A percentile compares a stretch with the other conserved stretches of the same genome.
These are phyloP conservation scores for Umbelopsis vinacea DNA, from an alignment of 192 early-diverging fungal species.

Conservation along the genomic window DNA sequence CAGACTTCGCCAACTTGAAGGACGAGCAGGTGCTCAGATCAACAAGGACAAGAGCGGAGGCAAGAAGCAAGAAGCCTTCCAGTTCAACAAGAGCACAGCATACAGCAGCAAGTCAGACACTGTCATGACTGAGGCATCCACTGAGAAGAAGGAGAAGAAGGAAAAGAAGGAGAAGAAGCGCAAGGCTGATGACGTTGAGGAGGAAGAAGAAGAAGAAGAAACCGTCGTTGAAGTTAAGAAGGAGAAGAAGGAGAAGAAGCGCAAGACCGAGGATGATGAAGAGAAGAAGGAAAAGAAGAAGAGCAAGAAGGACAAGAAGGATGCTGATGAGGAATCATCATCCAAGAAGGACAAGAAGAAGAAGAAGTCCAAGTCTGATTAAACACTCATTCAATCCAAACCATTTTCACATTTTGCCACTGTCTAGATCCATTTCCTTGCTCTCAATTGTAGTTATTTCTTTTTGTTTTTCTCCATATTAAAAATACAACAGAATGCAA, in stretches of 20 bases:
- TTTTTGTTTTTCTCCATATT: constrained; percentile 37
- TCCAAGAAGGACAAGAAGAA: constrained; percentile 41
- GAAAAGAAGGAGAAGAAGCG: constrained; percentile 50
- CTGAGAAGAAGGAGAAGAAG: constrained; percentile 54
- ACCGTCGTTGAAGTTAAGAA: constrained; percentile 48
- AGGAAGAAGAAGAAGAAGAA: constrained; percentile 36
- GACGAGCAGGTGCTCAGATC: constrained; percentile 67
- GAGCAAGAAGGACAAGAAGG: constrained; percentile 36
- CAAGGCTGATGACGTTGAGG: constrained; percentile 43
- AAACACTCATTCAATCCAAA: constrained; percentile 28
- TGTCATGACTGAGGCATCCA: constrained; percentile 39
- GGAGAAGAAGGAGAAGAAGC: constrained; percentile 54
- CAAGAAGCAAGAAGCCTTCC: constrained; percentile 69
- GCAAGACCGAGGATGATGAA: constrained; percentile 38
- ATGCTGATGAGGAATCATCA: too few species aligned
- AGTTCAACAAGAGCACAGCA: constrained; percentile 53
- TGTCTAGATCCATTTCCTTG: constrained; percentile 51
- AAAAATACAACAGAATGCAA: constrained; percentile 23
- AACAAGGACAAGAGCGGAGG: constrained; percentile 71
- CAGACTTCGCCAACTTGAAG: constrained; percentile 89
- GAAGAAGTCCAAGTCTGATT: constrained; percentile 37
- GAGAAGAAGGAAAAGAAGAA: constrained; percentile 16
- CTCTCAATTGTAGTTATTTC: constrained; percentile 50
- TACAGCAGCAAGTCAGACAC: constrained; percentile 47
- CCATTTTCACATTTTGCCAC: constrained; percentile 51